These are phyloP conservation scores for Hymenochaete sp. DNA, from an alignment of 1,284 basidiomycete species.

Conservation along the genomic window DNA sequence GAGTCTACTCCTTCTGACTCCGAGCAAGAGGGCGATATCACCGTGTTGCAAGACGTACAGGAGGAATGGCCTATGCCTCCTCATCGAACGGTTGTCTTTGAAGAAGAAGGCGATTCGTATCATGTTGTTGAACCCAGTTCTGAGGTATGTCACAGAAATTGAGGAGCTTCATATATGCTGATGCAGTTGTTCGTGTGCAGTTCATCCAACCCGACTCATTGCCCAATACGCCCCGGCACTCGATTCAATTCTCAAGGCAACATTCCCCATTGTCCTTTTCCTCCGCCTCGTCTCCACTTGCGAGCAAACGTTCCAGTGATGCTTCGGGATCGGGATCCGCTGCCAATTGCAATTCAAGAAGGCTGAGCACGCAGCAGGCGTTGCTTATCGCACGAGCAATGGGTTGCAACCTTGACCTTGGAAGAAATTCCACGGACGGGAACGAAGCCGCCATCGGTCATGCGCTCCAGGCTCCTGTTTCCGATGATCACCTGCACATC, in stretches of 20 bases:
- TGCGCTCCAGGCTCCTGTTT: background rate
- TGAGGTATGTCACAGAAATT: constrained; percentile 12
- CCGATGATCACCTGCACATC: no score
- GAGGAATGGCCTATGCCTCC: constrained; percentile 15
- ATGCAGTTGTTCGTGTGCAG: no score
- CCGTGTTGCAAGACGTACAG: background rate
- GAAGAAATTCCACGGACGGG: background rate
- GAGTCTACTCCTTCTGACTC: no score
- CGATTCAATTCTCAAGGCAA: constrained; percentile 4
- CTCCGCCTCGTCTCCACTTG: no score
- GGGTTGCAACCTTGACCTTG: background rate
- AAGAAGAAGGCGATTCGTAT: constrained; percentile 12
- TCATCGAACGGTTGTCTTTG: constrained; percentile 10
- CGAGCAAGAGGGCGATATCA: background rate
- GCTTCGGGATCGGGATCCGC: constrained; percentile 1
- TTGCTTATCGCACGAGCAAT: constrained; percentile 7
- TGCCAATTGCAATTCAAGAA: constrained; percentile 4
- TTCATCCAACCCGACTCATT: constrained; percentile 1
- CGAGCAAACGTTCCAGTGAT: no score
- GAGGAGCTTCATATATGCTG: no score
- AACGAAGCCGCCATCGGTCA: no score
- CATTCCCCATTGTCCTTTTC: no score
- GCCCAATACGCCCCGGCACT: constrained; percentile 3
- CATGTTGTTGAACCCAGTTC: constrained; percentile 10
- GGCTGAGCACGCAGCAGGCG: constrained; percentile 6